These are phyloP conservation scores for Neocallimastix lanati DNA, from an alignment of 192 early-diverging fungal genomes.

Conservation along the genomic window DNA sequence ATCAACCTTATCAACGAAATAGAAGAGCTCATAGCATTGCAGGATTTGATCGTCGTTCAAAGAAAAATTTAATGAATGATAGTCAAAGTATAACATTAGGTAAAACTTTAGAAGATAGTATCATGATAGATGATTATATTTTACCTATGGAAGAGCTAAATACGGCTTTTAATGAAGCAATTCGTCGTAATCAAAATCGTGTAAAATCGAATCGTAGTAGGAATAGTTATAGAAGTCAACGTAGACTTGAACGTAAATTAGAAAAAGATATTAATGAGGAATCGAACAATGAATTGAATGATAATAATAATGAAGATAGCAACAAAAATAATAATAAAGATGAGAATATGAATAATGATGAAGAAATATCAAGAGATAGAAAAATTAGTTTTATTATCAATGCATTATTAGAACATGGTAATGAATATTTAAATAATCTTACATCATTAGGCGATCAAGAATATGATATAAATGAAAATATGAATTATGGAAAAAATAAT, in stretches of 20 bases:
- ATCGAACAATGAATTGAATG: not conserved
- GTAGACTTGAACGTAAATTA: not conserved
- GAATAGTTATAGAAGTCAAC: not conserved
- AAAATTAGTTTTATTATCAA: not conserved
- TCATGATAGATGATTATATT: not conserved
- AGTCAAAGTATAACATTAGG: not conserved
- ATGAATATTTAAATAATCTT: not conserved
- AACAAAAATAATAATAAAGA: too few species aligned
- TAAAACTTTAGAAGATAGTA: not conserved
- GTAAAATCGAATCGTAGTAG: not conserved
- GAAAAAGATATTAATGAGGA: not conserved
- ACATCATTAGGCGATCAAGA: not conserved
- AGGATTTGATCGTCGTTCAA: not conserved
- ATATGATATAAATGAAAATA: not conserved
- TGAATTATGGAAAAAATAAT: not conserved
- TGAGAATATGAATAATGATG: not conserved
- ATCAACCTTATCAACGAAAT: not conserved
- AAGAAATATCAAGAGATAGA: not conserved
- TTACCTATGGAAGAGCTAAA: not conserved
- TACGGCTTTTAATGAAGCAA: not conserved
- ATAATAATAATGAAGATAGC: not conserved
- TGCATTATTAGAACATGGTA: not conserved
- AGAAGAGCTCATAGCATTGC: not conserved
- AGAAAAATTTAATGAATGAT: not conserved
- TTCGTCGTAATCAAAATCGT: not conserved